These are phyloP conservation scores for Vigna nakashimae DNA, from an alignment of 306 rosid species.

Conservation along the genomic window DNA sequence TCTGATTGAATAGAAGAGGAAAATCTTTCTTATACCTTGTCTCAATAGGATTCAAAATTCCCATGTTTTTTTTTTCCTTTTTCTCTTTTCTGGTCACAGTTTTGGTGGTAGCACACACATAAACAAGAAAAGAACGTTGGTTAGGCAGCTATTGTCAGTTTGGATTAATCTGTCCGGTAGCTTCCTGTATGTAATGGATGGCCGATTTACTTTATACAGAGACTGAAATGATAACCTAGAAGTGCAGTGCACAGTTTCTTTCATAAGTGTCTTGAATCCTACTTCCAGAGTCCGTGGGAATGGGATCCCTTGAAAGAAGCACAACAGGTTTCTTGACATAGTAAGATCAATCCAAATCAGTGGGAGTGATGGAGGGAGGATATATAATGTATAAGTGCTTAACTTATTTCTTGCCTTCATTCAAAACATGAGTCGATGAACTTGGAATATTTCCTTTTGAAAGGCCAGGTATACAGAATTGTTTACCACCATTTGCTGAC, in stretches of 20 bases:
- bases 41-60: conserved; percentile 1
- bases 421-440: conserved; percentile 2
- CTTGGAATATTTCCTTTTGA: conserved; percentile 1
- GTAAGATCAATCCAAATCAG: conserved; percentile 18
- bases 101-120: conserved; percentile 10
- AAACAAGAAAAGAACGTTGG: background rate
- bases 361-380: background rate
- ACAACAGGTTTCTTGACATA: background rate
- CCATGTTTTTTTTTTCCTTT: background rate
- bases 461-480: background rate
- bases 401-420: background rate
- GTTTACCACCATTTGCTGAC: background rate
- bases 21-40: background rate
- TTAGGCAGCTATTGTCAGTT: background rate
- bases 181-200: background rate
- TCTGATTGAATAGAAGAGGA: conserved; percentile 16
- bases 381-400: background rate
- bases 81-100: background rate
- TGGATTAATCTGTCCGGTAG: background rate
- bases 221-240: background rate
- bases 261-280: background rate
- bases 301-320: conserved; percentile 13
- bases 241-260: background rate
- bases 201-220: background rate
- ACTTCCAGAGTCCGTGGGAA: conserved; percentile 3